Evolutionary conservation across 2,329 filamentous ascomycete genomes (phyloP).

Genomic region (Nothophoma quercina): DNA sequence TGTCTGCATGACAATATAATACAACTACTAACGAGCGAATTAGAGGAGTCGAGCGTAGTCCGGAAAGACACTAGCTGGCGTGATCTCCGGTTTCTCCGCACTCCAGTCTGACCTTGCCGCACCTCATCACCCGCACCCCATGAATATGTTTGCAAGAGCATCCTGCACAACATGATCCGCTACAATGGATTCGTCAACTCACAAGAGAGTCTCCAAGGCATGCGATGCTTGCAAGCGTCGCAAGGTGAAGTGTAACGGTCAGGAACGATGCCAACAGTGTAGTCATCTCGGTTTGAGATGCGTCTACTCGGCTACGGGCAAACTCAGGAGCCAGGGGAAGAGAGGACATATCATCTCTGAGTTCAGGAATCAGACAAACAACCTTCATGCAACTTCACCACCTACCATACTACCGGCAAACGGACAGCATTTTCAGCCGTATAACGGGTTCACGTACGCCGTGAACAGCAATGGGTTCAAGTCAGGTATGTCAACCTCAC

Average conservation of each 20-base stretch:
- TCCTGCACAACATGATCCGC: conserved; percentile 29
- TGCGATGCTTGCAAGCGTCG: conserved; percentile 57
- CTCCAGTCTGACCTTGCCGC: conserved; percentile 18
- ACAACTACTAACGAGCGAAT: conserved; percentile 8
- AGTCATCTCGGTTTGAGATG: conserved; percentile 54
- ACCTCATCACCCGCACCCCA: conserved; percentile 16
- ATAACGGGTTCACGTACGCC: conserved; percentile 22
- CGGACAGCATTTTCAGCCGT: conserved; percentile 15
- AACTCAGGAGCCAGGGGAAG: conserved; percentile 48
- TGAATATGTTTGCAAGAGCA: conserved; percentile 14
- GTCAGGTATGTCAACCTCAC: conserved; percentile 25
- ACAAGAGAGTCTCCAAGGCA: conserved; percentile 50
- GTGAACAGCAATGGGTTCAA: conserved; percentile 26
- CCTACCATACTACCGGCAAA: conserved; percentile 38
- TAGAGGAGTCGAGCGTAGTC: neutral
- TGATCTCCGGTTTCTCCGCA: conserved; percentile 20
- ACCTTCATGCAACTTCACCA: conserved; percentile 25
- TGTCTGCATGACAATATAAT: conserved; percentile 10
- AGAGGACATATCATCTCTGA: conserved; percentile 53
- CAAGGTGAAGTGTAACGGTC: conserved; percentile 58
- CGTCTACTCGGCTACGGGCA: conserved; percentile 52
- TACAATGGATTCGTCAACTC: conserved; percentile 35
- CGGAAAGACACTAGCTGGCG: conserved; percentile 13
- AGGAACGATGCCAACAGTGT: conserved; percentile 52
- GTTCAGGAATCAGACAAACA: conserved; percentile 46